Evolutionary conservation across 2,329 filamentous ascomycete species (phyloP).

Genomic region (Diaporthe nobilis): DNA sequence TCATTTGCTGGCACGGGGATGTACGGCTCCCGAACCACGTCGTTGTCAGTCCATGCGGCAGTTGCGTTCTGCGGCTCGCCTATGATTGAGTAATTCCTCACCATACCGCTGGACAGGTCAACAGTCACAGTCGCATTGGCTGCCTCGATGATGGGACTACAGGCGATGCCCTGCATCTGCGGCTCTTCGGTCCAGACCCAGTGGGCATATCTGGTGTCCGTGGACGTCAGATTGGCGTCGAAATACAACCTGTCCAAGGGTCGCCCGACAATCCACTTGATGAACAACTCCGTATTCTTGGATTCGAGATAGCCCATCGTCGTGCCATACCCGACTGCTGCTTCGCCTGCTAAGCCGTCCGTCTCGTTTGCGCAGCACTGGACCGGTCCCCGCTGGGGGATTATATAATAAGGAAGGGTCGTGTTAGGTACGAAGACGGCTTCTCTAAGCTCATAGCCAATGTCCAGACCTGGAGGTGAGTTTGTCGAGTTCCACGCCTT

Average conservation of each 20-base stretch:
- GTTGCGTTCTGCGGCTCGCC: conserved; percentile 3
- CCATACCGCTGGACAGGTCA: background rate
- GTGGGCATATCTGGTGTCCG: background rate
- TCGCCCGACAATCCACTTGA: background rate
- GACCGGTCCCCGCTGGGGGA: background rate
- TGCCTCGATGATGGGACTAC: background rate
- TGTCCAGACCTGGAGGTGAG: background rate
- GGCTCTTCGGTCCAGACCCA: background rate
- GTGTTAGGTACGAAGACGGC: background rate
- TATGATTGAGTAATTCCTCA: background rate
- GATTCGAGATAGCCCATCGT: background rate
- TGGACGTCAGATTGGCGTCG: background rate
- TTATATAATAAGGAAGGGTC: background rate
- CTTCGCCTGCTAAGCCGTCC: background rate
- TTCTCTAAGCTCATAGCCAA: background rate
- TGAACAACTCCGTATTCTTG: background rate
- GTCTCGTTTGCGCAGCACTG: conserved; percentile 21
- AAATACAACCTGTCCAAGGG: background rate
- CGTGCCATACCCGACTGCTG: background rate
- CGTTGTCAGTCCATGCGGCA: background rate
- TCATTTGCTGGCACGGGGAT: background rate
- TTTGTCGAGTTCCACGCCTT: background rate
- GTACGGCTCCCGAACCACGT: background rate
- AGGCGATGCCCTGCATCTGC: conserved; percentile 2
- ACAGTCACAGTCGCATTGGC: background rate